Evolutionary conservation across 2,329 filamentous ascomycete genomes (phyloP).

Genomic region (Hortaea werneckii): DNA sequence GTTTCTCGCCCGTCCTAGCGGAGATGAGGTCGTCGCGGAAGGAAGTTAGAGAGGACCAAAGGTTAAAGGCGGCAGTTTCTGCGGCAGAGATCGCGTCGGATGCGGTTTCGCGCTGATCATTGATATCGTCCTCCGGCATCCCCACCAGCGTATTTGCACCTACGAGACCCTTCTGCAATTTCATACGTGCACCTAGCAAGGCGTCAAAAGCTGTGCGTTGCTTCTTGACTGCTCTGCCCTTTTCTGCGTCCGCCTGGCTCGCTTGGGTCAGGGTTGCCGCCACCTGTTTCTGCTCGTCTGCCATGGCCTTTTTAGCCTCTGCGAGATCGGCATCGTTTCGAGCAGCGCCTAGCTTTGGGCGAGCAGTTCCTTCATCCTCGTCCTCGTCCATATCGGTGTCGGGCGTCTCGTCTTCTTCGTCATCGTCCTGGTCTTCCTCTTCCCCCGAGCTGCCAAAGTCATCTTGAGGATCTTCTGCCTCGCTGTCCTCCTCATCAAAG

Average conservation of each 20-base stretch:
- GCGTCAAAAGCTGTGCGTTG: constrained; percentile 82
- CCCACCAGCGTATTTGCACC: constrained; percentile 63
- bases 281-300: constrained; percentile 53
- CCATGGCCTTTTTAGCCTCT: constrained; percentile 58
- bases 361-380: constrained; percentile 25
- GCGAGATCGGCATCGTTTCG: constrained; percentile 36
- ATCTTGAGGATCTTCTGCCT: constrained; percentile 14
- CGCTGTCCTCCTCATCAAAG: constrained; percentile 38
- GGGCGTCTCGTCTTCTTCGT: constrained; percentile 29
- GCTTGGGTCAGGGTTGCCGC: constrained; percentile 55
- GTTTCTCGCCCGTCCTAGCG: constrained; percentile 48
- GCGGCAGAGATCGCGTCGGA: constrained; percentile 56
- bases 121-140: constrained; percentile 23
- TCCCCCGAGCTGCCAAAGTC: constrained; percentile 29
- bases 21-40: constrained; percentile 54
- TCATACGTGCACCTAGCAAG: constrained; percentile 80
- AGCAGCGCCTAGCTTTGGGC: not conserved
- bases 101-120: constrained; percentile 29
- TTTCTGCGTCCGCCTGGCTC: constrained; percentile 66
- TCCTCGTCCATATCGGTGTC: constrained; percentile 38
- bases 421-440: constrained; percentile 20
- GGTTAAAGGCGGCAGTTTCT: constrained; percentile 71
- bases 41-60: constrained; percentile 71
- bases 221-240: constrained; percentile 74
- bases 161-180: constrained; percentile 81